Evolutionary conservation across 2,329 filamentous ascomycete genomes (phyloP).

Genomic region (Escovopsis sp.): DNA sequence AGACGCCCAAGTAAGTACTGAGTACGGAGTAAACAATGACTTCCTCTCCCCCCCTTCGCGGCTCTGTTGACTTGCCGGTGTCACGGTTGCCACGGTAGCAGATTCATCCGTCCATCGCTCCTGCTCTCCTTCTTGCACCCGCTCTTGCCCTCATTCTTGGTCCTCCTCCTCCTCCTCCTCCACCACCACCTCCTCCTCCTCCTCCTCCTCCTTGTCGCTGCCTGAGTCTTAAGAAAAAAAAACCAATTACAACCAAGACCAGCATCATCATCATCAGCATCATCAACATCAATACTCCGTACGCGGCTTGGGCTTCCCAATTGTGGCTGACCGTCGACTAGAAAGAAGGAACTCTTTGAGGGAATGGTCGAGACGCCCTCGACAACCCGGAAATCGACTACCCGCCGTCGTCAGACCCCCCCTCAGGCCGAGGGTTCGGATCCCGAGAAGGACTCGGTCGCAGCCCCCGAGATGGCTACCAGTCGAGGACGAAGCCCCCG

Average conservation of each 20-base stretch:
- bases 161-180: too few species aligned
- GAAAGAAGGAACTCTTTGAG: constrained; percentile 47
- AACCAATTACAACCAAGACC: background rate
- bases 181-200: too few species aligned
- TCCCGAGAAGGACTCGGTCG: constrained; percentile 34
- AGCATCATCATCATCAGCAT: too few species aligned
- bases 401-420: constrained; percentile 26
- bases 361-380: constrained; percentile 45
- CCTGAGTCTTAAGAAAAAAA: background rate
- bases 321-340: constrained; percentile 11
- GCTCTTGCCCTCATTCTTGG: background rate
- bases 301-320: background rate
- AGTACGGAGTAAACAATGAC: background rate
- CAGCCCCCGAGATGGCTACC: constrained; percentile 26
- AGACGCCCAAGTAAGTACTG: constrained; percentile 15
- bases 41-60: background rate
- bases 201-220: too few species aligned
- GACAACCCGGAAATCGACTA: constrained; percentile 19
- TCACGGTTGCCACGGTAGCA: background rate
- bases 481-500: constrained; percentile 23
- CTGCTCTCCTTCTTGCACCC: background rate
- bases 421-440: constrained; percentile 23
- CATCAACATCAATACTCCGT: too few species aligned
- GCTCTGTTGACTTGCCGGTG: background rate
- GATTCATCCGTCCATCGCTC: background rate